Percentiles rank a stretch among this genome's conserved stretches.
These are phyloP conservation scores for Naematelia encephala DNA, from an alignment of 768 basidiomycete genomes.

Conservation along the genomic window DNA sequence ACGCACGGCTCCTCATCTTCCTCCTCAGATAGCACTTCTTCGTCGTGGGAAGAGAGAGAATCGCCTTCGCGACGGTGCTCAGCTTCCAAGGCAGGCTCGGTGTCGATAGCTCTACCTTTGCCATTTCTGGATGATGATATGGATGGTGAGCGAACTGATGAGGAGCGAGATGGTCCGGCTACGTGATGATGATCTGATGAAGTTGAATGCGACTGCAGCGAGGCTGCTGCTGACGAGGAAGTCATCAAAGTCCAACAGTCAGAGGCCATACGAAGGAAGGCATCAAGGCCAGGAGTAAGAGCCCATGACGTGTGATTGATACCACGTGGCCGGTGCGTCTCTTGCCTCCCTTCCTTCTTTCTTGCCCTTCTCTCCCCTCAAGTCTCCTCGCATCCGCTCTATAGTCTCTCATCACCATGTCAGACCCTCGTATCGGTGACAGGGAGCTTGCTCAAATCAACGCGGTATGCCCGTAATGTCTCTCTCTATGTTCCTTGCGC, in stretches of 20 bases:
- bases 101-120: constrained; percentile 26
- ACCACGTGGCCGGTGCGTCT: neutral
- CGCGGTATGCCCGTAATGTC: constrained; percentile 40
- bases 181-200: neutral
- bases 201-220: neutral
- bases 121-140: neutral
- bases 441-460: constrained; percentile 46
- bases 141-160: neutral
- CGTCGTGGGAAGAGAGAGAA: constrained; percentile 9
- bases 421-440: constrained; percentile 35
- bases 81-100: neutral
- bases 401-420: constrained; percentile 6
- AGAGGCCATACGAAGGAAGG: too few species aligned
- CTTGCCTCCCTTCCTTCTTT: neutral
- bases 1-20: constrained; percentile 81
- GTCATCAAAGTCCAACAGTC: neutral
- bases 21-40: constrained; percentile 47
- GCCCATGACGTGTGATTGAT: neutral
- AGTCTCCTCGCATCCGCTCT: neutral
- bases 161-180: neutral
- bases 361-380: neutral
- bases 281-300: too few species aligned
- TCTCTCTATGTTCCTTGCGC: neutral
- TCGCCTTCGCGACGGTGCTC: neutral
- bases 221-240: neutral